Evolutionary conservation across 2,329 filamentous ascomycete genomes (phyloP).

Genomic region (Paecilomyces sp.): DNA sequence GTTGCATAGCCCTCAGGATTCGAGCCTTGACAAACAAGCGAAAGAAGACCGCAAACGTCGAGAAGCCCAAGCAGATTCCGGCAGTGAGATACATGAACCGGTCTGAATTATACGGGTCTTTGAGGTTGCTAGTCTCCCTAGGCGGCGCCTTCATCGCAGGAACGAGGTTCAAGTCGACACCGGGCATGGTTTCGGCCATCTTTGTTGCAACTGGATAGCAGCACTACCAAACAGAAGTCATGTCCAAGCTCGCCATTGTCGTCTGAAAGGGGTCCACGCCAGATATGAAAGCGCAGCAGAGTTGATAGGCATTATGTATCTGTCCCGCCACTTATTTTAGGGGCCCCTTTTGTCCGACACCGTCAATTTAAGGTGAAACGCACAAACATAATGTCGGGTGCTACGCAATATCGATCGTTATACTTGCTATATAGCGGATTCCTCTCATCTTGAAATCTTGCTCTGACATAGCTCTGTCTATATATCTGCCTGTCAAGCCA

Average conservation of each 20-base stretch:
- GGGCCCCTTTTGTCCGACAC: not conserved
- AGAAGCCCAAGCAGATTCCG: not conserved
- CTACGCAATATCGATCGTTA: too few species aligned
- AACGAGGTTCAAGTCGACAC: not conserved
- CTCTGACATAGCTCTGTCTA: too few species aligned
- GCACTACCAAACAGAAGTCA: not conserved
- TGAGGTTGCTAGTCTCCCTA: constrained; percentile 1
- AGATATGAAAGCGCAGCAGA: not conserved
- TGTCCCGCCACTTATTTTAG: not conserved
- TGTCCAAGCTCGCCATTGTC: not conserved
- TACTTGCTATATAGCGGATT: too few species aligned
- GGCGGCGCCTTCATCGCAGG: not conserved
- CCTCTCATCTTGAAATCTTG: too few species aligned
- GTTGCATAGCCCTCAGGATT: not conserved
- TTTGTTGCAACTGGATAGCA: not conserved
- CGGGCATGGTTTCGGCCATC: not conserved
- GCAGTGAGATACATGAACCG: constrained; percentile 2
- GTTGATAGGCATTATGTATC: not conserved
- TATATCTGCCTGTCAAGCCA: too few species aligned
- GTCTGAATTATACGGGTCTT: not conserved
- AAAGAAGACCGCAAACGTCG: not conserved
- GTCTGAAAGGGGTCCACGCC: not conserved
- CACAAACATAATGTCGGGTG: not conserved
- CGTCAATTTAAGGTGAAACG: not conserved
- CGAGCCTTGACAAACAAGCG: constrained; percentile 1